Evolutionary conservation across 345 rosid genomes (phyloP), one percentile per base, ranked within the genome.

Genomic region (Jatropha curcas): DNA sequence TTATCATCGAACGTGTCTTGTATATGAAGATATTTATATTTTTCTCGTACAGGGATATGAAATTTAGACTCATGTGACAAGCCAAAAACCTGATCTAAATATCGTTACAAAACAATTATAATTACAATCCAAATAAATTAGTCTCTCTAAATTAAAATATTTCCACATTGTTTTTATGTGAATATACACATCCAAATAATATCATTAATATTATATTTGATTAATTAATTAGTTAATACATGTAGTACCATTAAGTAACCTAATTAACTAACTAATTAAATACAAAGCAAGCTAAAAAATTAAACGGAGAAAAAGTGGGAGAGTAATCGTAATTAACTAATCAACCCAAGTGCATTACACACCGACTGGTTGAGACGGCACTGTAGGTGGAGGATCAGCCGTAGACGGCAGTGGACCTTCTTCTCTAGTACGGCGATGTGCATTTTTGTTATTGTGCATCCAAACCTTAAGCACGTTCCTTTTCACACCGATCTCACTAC

Each of bases 381-480:
- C 66, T 28, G 55, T 41, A 41, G 46, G 65, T 4, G 60, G 74
- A 48, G 46, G 9, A 7, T 9, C 74, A 13, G 14, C 41, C 16
- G 37, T 17, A 22, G 28, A 50, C 30, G 28, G 33, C 7, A 20
- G 68, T 1, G 34, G 52, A 51, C 17, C 39, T 45, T 25, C 56
- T 20, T 60, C 75, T 25, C 39, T 24, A 41, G 45, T 41, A 37
- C 61, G 75, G 68, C 75, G 68, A 39, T 72, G 68, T 27, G 52
- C 61, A 50, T 62, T 72, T 51, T 76, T 76, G 64, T 76, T 76
- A 43, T 76, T 76, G 56, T 76, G 79, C 79, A 76, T 76, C 79
- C 79, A 76, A 27, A 76, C 79, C 70, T 76, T 70, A 45, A 76
- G 74, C 50, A 76, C 79, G 25, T 70, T 62, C 37, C 79, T 64